Percentiles rank a stretch among this genome's conserved stretches.
Evolutionary conservation across 768 basidiomycete species (phyloP).

Genomic region (Xanthoconium purpureum): DNA sequence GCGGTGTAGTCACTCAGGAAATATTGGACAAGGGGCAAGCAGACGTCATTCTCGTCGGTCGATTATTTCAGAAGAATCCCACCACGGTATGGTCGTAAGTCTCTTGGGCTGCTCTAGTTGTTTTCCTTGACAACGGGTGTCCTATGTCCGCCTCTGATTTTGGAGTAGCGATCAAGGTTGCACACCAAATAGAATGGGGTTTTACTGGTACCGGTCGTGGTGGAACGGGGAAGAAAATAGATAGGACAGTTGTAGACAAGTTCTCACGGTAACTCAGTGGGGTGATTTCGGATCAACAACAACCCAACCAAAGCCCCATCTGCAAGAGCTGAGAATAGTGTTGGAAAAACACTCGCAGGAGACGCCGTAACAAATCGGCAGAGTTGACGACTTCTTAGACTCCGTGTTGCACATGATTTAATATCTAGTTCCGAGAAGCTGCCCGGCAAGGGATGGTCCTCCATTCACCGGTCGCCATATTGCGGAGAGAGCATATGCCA

Average conservation of each 20-base stretch:
- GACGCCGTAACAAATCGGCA: too few species aligned
- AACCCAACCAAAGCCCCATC: too few species aligned
- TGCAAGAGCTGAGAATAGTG: too few species aligned
- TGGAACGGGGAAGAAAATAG: background rate
- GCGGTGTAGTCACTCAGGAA: conserved; percentile 42
- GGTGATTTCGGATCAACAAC: too few species aligned
- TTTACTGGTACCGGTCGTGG: conserved; percentile 43
- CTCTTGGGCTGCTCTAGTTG: background rate
- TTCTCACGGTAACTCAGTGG: background rate
- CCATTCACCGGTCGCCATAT: background rate
- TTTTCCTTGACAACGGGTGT: background rate
- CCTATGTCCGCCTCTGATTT: conserved; percentile 51
- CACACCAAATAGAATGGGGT: conserved; percentile 56
- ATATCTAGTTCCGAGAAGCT: background rate
- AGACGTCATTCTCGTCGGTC: conserved; percentile 48
- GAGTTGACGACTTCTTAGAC: background rate
- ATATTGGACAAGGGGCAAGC: conserved; percentile 42
- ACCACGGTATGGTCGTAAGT: conserved; percentile 39
- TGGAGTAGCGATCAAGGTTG: conserved; percentile 43
- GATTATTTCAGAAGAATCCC: conserved; percentile 62
- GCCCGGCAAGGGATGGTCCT: background rate
- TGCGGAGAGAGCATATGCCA: background rate
- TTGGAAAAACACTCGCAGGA: too few species aligned
- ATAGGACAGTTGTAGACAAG: background rate
- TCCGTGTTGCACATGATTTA: background rate